These are phyloP conservation scores for Musa acuminata DNA, from an alignment of 176 grass and related monocot species.

Conservation along the genomic window DNA sequence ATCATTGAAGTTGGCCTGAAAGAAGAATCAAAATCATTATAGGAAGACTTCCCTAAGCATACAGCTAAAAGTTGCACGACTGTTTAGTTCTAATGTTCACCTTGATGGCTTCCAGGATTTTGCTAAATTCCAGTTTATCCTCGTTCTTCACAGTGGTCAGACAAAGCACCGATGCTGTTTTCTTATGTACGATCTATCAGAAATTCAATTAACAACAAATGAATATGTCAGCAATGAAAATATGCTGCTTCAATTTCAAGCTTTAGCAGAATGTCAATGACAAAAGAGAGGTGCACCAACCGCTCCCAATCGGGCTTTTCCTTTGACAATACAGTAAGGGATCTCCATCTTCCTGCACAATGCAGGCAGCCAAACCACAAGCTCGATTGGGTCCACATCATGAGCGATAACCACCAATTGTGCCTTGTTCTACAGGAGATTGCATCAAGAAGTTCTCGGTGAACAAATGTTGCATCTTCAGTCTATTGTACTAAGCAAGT, in stretches of 20 bases:
- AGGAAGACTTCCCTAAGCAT: background rate
- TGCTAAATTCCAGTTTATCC: conserved; percentile 77
- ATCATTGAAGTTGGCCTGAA: conserved; percentile 54
- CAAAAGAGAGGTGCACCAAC: conserved; percentile 1
- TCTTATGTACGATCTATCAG: conserved; percentile 62
- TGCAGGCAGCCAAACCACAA: conserved; percentile 67
- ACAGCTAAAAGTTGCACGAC: background rate
- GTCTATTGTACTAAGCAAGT: too few species aligned
- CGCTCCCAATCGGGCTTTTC: conserved; percentile 58
- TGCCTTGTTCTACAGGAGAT: conserved; percentile 45
- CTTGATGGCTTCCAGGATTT: conserved; percentile 74
- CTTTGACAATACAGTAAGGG: conserved; percentile 66
- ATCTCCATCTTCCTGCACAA: conserved; percentile 76
- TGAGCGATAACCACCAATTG: conserved; percentile 55
- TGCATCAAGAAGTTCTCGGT: too few species aligned
- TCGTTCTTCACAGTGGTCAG: conserved; percentile 71
- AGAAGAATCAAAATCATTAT: background rate
- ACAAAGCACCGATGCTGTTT: conserved; percentile 54
- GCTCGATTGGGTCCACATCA: conserved; percentile 32
- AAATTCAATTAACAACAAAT: background rate
- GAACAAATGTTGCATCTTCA: too few species aligned
- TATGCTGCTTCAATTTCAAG: background rate
- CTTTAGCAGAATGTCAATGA: background rate
- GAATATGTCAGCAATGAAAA: too few species aligned
- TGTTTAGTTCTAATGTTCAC: too few species aligned